These are phyloP conservation scores for Sporothrix pseudoabietina DNA, from an alignment of 2,329 filamentous ascomycete genomes.

Conservation along the genomic window DNA sequence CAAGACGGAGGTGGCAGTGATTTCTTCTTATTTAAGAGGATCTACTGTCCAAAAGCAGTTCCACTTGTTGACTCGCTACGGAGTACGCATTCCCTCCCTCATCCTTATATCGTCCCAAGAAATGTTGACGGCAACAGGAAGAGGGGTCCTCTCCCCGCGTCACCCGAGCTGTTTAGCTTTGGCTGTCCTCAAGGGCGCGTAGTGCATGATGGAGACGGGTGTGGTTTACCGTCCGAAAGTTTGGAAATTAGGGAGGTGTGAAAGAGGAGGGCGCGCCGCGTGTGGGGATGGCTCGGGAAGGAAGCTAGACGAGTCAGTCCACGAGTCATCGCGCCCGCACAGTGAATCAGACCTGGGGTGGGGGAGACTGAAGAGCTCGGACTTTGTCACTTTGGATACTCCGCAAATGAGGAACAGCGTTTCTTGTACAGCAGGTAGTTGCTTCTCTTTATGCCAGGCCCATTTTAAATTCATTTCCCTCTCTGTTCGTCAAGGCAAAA, in stretches of 20 bases:
- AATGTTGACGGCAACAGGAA: background rate
- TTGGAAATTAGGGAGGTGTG: background rate
- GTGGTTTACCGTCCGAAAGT: background rate
- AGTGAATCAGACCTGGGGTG: background rate
- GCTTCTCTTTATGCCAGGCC: too few relatives aligned
- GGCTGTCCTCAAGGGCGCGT: background rate
- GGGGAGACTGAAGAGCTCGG: background rate
- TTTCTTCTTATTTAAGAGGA: background rate
- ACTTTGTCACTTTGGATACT: background rate
- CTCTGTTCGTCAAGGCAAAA: too few relatives aligned
- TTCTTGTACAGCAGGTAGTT: too few relatives aligned
- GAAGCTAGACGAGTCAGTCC: constrained; percentile 12
- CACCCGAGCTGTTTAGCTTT: background rate
- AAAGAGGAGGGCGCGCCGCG: background rate
- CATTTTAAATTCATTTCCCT: too few relatives aligned
- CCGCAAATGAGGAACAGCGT: background rate
- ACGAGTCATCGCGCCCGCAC: background rate
- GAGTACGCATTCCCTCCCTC: background rate
- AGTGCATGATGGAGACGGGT: background rate
- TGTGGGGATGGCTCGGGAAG: background rate
- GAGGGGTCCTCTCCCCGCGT: constrained; percentile 4
- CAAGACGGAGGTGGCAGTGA: background rate
- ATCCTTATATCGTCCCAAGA: background rate
- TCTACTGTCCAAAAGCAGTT: background rate
- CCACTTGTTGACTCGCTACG: background rate